Conservation (phyloP, 2,329 filamentous ascomycete species). For the Calonectria leucothoes region DNA sequence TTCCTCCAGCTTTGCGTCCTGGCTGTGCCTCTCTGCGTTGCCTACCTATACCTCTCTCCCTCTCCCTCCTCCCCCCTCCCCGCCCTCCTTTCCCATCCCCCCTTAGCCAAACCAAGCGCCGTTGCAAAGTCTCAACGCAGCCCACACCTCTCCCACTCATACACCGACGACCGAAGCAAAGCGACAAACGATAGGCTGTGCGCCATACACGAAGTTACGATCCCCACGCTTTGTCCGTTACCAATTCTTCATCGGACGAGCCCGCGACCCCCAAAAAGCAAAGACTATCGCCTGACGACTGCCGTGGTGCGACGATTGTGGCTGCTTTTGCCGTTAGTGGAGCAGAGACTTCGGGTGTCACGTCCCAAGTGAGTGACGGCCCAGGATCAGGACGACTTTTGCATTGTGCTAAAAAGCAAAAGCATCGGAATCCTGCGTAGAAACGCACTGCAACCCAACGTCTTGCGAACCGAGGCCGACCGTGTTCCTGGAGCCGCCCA, state of each 20-base stretch:
- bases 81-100: constrained; percentile 11
- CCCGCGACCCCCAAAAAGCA: constrained; percentile 36
- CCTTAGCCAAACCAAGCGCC: constrained; percentile 8
- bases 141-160: constrained; percentile 14
- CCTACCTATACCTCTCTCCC: constrained; percentile 9
- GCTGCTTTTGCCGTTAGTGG: constrained; percentile 31
- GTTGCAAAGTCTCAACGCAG: constrained; percentile 18
- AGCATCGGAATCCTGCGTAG: constrained; percentile 37
- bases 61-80: constrained; percentile 2
- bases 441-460: constrained; percentile 25
- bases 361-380: constrained; percentile 38
- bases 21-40: constrained; percentile 18
- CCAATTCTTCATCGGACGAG: constrained; percentile 35
- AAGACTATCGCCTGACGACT: constrained; percentile 36
- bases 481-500: constrained; percentile 10
- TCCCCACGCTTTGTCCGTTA: constrained; percentile 15
- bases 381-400: constrained; percentile 37
- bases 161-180: constrained; percentile 17
- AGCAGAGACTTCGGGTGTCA: constrained; percentile 29
- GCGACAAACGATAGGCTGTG: constrained; percentile 19
- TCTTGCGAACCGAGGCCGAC: constrained; percentile 17
- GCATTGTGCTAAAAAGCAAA: constrained; percentile 42
- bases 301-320: constrained; percentile 40
- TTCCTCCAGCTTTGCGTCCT: constrained; percentile 25
- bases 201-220: not conserved